Conservation (phyloP, 2,329 filamentous ascomycete genomes). For the Nemania sp. region DNA sequence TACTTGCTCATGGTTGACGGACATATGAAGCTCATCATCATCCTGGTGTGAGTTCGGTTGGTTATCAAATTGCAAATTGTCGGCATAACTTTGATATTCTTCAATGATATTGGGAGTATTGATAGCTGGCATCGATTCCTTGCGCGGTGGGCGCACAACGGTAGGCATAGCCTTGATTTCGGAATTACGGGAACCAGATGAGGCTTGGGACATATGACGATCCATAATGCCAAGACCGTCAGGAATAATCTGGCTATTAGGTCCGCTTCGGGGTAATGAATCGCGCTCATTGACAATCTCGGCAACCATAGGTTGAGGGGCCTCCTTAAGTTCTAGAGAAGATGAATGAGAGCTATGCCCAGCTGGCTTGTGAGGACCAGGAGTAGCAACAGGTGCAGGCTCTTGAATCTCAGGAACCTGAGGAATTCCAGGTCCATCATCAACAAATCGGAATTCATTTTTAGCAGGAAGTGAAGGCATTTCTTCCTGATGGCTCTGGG, state of each 20-base stretch:
- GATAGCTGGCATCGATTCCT: constrained; percentile 50
- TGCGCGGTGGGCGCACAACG: constrained; percentile 52
- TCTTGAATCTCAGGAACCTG: constrained; percentile 54
- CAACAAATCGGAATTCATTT: constrained; percentile 54
- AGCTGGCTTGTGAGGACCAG: constrained; percentile 42
- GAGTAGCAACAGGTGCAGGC: constrained; percentile 53
- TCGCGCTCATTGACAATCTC: constrained; percentile 42
- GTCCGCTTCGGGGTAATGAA: constrained; percentile 37
- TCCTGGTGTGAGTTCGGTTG: constrained; percentile 46
- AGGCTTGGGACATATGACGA: constrained; percentile 43
- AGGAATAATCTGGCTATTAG: constrained; percentile 27
- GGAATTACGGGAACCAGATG: constrained; percentile 39
- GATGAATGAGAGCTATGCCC: constrained; percentile 41
- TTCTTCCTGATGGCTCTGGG: constrained; percentile 33
- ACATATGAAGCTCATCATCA: constrained; percentile 46
- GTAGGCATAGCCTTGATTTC: constrained; percentile 48
- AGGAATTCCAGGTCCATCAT: constrained; percentile 47
- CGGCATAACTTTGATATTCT: constrained; percentile 46
- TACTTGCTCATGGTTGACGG: constrained; percentile 43
- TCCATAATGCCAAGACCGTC: constrained; percentile 45
- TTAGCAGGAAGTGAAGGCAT: constrained; percentile 41
- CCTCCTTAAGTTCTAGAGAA: constrained; percentile 42
- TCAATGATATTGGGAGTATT: constrained; percentile 42
- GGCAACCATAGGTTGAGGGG: constrained; percentile 38
- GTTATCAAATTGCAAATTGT: constrained; percentile 45